Conservation (phyloP, 2,329 filamentous ascomycete species). For the Cercospora canescens region DNA sequence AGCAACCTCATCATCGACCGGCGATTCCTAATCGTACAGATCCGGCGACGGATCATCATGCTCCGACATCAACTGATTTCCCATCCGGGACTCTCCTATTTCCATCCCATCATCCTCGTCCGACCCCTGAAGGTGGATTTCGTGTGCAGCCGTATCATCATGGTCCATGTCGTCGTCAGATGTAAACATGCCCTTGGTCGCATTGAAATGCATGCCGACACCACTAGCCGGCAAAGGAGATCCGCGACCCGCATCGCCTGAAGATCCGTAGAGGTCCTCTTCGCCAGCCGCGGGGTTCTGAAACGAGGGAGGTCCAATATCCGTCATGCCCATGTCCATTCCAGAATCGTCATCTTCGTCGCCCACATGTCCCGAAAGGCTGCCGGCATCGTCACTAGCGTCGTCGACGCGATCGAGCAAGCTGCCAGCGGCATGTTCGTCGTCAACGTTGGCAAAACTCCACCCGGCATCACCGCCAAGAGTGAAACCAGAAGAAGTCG, state of each 20-base stretch:
- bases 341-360: constrained; percentile 6
- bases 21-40: not conserved
- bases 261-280: not conserved
- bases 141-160: not conserved
- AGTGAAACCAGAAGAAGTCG: not conserved
- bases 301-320: not conserved
- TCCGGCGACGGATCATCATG: not conserved
- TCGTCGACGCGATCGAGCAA: not conserved
- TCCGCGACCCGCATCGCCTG: not conserved
- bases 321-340: not conserved
- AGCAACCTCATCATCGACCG: not conserved
- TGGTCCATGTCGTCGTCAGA: not conserved
- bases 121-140: not conserved
- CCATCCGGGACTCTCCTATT: not conserved
- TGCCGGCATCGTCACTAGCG: not conserved
- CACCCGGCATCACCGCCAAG: not conserved
- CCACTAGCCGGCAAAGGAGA: not conserved
- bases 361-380: not conserved
- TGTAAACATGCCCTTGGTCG: not conserved
- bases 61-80: not conserved
- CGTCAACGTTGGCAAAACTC: constrained; percentile 1
- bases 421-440: not conserved
- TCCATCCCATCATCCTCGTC: not conserved
- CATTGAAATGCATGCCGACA: not conserved
- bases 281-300: not conserved